Percentiles rank a stretch among this genome's conserved stretches.
These are phyloP conservation scores for Murraya paniculata DNA, from an alignment of 345 rosid species.

Conservation along the genomic window DNA sequence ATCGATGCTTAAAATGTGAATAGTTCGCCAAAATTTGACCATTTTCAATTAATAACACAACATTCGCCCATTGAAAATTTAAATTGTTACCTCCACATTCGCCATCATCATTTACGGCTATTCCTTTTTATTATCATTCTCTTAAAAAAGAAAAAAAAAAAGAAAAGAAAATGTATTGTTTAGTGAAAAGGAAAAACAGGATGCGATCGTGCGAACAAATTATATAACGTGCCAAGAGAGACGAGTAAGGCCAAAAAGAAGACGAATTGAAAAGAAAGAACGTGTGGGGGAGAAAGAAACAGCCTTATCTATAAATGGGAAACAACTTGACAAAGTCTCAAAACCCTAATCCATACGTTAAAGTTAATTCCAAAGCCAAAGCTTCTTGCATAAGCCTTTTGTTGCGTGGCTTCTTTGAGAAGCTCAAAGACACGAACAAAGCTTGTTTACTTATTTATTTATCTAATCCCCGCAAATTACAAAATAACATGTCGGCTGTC, in stretches of 20 bases:
- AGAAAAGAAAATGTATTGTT: background rate
- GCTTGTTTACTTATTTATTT: background rate
- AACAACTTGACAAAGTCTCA: background rate
- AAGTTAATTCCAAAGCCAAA: conserved; percentile 1
- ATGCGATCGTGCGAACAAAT: background rate
- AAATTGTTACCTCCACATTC: background rate
- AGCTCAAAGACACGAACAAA: background rate
- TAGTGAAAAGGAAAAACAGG: background rate
- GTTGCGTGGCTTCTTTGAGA: conserved; percentile 23
- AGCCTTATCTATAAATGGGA: background rate
- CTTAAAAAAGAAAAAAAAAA: background rate
- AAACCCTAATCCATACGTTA: conserved; percentile 15
- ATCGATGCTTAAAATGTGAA: background rate
- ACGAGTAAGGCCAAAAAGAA: background rate
- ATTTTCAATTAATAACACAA: background rate
- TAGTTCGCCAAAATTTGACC: background rate
- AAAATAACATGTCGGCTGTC: conserved; percentile 10
- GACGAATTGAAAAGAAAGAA: background rate
- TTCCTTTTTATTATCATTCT: background rate
- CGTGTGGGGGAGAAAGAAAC: background rate
- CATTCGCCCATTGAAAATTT: too few relatives aligned
- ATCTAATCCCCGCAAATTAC: too few relatives aligned
- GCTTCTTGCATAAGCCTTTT: conserved; percentile 15
- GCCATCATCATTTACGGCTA: background rate
- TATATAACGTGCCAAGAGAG: background rate